Percentiles rank a stretch among this genome's conserved stretches.
These are phyloP conservation scores for Cryptococcus jaspeensis DNA, from an alignment of 1,284 basidiomycete species.

Conservation along the genomic window DNA sequence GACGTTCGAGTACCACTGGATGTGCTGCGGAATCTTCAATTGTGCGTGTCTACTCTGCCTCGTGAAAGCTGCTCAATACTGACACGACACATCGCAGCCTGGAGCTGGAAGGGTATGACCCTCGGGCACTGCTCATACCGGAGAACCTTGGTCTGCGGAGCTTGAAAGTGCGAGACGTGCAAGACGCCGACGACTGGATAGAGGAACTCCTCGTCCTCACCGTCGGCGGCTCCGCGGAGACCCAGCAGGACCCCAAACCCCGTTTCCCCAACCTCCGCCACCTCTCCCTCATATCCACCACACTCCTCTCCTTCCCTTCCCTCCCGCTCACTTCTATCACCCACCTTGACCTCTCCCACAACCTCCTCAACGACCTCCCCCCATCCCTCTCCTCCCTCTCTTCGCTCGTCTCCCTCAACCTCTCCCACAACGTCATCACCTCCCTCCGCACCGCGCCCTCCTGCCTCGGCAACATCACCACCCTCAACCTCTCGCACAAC, in stretches of 20 bases:
- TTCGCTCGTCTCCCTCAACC: slow-evolving; percentile 79
- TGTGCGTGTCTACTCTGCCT: slow-evolving; percentile 28
- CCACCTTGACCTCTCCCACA: slow-evolving; percentile 84
- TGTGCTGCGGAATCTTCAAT: slow-evolving; percentile 46
- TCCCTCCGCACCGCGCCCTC: slow-evolving; percentile 85
- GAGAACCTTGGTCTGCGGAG: slow-evolving; percentile 36
- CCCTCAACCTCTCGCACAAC: slow-evolving; percentile 77
- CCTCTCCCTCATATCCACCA: slow-evolving; percentile 38
- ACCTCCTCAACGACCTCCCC: slow-evolving; percentile 66
- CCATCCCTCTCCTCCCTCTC: slow-evolving; percentile 63
- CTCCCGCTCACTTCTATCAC: slow-evolving; percentile 82
- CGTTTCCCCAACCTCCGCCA: slow-evolving; percentile 48
- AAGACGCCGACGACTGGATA: slow-evolving; percentile 51
- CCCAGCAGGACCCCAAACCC: slow-evolving; percentile 1
- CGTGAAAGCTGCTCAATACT: not conserved
- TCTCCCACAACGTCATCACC: slow-evolving; percentile 94
- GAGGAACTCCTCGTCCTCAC: slow-evolving; percentile 33
- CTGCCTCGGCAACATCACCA: slow-evolving; percentile 71
- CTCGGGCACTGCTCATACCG: slow-evolving; percentile 43
- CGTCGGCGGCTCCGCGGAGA: not conserved
- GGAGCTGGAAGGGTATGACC: slow-evolving; percentile 49
- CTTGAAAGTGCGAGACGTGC: slow-evolving; percentile 45
- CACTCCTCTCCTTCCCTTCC: slow-evolving; percentile 39
- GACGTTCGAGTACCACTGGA: slow-evolving; percentile 49
- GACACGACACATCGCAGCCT: slow-evolving; percentile 25